Conservation (phyloP, 2,329 filamentous ascomycete genomes). For the Microsporum canis region DNA sequence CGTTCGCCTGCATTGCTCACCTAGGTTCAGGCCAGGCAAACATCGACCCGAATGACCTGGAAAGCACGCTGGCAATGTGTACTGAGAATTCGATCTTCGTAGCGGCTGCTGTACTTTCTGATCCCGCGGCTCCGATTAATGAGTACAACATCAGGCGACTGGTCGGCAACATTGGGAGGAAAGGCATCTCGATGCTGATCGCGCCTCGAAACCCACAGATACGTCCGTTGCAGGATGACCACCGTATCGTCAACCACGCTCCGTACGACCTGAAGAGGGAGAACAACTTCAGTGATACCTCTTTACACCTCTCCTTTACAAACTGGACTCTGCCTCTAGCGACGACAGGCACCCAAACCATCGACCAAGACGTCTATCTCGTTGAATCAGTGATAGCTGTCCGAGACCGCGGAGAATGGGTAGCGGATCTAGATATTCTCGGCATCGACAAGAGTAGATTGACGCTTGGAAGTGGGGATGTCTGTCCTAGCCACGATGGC, state of each 20-base stretch:
- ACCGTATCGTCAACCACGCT: slow-evolving; percentile 12
- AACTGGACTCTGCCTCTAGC: slow-evolving; percentile 13
- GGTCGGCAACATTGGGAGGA: slow-evolving; percentile 15
- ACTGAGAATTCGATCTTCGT: slow-evolving; percentile 5
- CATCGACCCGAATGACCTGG: background rate
- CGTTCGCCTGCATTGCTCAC: slow-evolving; percentile 5
- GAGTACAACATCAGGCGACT: background rate
- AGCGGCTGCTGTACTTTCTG: slow-evolving; percentile 83
- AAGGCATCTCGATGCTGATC: slow-evolving; percentile 14
- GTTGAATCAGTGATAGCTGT: slow-evolving; percentile 15
- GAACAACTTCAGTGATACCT: slow-evolving; percentile 15
- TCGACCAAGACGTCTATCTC: slow-evolving; percentile 14
- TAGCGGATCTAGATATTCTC: slow-evolving; percentile 17
- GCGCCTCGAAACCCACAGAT: slow-evolving; percentile 11
- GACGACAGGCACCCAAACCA: slow-evolving; percentile 7
- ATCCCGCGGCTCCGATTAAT: slow-evolving; percentile 49
- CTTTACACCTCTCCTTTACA: slow-evolving; percentile 19
- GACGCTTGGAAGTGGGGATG: background rate
- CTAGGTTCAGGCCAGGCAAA: background rate
- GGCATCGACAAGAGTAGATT: background rate
- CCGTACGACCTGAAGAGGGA: slow-evolving; percentile 15
- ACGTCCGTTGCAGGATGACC: background rate
- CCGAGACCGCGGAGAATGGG: slow-evolving; percentile 17
- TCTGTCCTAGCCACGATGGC: background rate
- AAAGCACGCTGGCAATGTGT: background rate